These are phyloP conservation scores for Mycena floridula DNA, from an alignment of 768 basidiomycete genomes.

Conservation along the genomic window DNA sequence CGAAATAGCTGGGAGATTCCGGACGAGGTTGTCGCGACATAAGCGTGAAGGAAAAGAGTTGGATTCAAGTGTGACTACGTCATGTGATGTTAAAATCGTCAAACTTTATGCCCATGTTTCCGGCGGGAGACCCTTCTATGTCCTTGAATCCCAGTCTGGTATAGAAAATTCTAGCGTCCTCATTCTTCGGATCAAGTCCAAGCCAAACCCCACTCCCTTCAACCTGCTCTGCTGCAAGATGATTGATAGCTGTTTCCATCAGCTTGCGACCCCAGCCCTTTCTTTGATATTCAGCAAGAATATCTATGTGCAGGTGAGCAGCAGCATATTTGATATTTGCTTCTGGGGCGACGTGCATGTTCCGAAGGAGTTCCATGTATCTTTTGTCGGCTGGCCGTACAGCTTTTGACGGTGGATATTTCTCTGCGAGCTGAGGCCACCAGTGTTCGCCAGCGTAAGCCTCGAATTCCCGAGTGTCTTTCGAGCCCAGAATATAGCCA, in stretches of 20 bases:
- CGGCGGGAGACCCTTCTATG: constrained; percentile 45
- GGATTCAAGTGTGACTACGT: not conserved
- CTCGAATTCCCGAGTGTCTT: constrained; percentile 64
- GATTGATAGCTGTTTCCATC: constrained; percentile 46
- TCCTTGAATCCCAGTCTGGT: constrained; percentile 51
- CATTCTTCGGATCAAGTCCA: constrained; percentile 61
- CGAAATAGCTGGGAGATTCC: no score
- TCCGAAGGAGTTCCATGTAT: constrained; percentile 34
- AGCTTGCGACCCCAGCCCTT: constrained; percentile 68
- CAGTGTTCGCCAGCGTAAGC: constrained; percentile 46
- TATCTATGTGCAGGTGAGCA: constrained; percentile 73
- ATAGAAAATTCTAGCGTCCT: constrained; percentile 56
- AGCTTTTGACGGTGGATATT: constrained; percentile 38
- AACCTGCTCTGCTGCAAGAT: constrained; percentile 45
- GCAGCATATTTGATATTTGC: constrained; percentile 59
- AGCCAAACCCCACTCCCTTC: constrained; percentile 51
- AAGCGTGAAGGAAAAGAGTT: not conserved
- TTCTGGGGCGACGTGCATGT: constrained; percentile 39
- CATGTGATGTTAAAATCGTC: constrained; percentile 6
- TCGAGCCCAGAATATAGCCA: constrained; percentile 66
- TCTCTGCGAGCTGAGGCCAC: constrained; percentile 58
- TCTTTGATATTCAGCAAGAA: constrained; percentile 59
- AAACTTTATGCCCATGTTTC: constrained; percentile 52
- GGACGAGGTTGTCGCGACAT: not conserved
- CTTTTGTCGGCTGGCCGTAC: constrained; percentile 36